Conservation (phyloP, 2,329 filamentous ascomycete species). For the Pleomassaria siparia region DNA sequence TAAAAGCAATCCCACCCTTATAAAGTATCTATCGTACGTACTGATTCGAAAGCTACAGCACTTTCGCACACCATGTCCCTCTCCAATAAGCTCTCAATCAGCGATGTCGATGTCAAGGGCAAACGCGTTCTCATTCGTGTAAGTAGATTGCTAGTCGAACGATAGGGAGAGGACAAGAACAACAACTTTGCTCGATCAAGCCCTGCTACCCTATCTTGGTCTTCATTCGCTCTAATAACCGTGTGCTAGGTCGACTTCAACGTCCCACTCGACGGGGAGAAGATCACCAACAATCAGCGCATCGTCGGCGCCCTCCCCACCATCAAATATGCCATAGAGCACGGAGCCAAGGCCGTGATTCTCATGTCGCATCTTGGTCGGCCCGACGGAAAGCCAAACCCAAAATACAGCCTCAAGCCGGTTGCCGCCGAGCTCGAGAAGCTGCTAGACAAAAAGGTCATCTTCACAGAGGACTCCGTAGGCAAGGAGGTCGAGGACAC, state of each 20-base stretch:
- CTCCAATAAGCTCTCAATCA: constrained; percentile 96
- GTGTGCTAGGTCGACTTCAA: constrained; percentile 93
- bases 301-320: constrained; percentile 94
- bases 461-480: constrained; percentile 87
- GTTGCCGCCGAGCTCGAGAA: constrained; percentile 91
- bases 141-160: too few relatives aligned
- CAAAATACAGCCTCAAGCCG: constrained; percentile 93
- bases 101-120: constrained; percentile 94
- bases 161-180: too few relatives aligned
- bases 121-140: constrained; percentile 98
- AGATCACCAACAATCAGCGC: constrained; percentile 97
- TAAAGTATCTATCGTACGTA: constrained; percentile 7
- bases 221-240: background rate
- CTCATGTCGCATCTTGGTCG: constrained; percentile 99
- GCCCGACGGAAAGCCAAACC: constrained; percentile 83
- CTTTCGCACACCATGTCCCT: constrained; percentile 73
- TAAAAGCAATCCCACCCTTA: constrained; percentile 7
- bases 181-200: too few relatives aligned
- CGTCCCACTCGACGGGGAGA: constrained; percentile 89
- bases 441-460: constrained; percentile 79
- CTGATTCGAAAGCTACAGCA: constrained; percentile 17
- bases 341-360: constrained; percentile 88
- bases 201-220: too few relatives aligned
- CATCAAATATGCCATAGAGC: constrained; percentile 89
- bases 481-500: constrained; percentile 86